phyloP scores from a whole-genome alignment of 1,139 yeast species.

The Cylindricascospora bacillispora region DNA sequence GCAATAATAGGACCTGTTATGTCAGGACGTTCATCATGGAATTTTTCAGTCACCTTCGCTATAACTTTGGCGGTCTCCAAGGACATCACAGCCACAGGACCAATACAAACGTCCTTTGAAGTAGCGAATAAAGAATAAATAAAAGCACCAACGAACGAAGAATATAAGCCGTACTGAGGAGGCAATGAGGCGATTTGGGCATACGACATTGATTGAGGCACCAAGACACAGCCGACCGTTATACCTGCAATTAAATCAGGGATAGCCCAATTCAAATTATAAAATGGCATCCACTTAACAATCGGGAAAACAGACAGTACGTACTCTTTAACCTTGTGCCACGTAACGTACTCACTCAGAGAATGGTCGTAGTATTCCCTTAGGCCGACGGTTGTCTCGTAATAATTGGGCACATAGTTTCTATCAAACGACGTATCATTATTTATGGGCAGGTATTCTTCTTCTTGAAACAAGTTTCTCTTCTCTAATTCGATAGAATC shows the following conservation, averaged over 20 bases:
- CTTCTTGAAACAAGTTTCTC: constrained; percentile 5
- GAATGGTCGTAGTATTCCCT: constrained; percentile 17
- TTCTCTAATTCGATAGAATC: constrained; percentile 1
- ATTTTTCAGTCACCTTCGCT: constrained; percentile 42
- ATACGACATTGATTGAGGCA: constrained; percentile 93
- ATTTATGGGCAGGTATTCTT: constrained; percentile 2
- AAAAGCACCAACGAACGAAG: constrained; percentile 85
- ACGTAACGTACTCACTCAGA: constrained; percentile 9
- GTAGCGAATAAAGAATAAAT: constrained; percentile 87
- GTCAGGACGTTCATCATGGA: constrained; percentile 21
- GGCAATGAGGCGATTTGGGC: constrained; percentile 75
- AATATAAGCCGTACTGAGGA: constrained; percentile 79
- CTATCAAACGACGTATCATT: constrained; percentile 1
- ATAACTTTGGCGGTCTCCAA: constrained; percentile 72
- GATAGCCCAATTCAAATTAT: constrained; percentile 65
- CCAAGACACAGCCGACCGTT: constrained; percentile 85
- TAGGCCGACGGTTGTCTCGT: constrained; percentile 13
- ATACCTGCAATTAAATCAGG: constrained; percentile 85
- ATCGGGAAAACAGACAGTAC: constrained; percentile 64
- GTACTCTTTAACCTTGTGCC: constrained; percentile 28
- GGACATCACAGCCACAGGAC: constrained; percentile 97
- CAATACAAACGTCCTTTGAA: constrained; percentile 88
- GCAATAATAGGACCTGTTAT: constrained; percentile 57
- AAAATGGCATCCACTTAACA: constrained; percentile 68
- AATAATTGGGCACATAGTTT: constrained; percentile 11